Percentiles rank a stretch among this genome's conserved stretches.
These are phyloP conservation scores for Fusarium camptoceras DNA, from an alignment of 2,329 filamentous ascomycete species.

Conservation along the genomic window DNA sequence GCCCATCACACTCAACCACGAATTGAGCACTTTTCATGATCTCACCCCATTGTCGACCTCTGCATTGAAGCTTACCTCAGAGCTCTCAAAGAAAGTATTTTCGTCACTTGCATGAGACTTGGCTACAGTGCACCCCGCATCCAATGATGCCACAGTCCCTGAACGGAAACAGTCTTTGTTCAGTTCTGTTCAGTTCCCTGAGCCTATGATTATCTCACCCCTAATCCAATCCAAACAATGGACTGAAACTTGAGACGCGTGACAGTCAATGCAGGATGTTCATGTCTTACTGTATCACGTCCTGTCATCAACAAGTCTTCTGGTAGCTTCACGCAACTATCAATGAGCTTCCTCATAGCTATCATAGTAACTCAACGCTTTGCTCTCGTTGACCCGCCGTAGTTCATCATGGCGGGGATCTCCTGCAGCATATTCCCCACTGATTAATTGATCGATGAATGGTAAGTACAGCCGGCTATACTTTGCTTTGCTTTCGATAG, in stretches of 20 bases:
- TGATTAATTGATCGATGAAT: slow-evolving; percentile 41
- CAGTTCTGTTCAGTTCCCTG: slow-evolving; percentile 11
- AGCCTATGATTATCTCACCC: slow-evolving; percentile 7
- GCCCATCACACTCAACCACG: background rate
- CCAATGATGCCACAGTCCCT: slow-evolving; percentile 44
- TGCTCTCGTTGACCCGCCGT: slow-evolving; percentile 23
- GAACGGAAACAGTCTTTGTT: slow-evolving; percentile 26
- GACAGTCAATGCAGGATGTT: slow-evolving; percentile 8
- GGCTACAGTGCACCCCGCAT: slow-evolving; percentile 47
- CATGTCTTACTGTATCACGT: background rate
- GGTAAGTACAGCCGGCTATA: slow-evolving; percentile 14
- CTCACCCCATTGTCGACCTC: slow-evolving; percentile 19
- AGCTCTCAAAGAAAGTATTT: slow-evolving; percentile 15
- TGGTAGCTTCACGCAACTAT: background rate
- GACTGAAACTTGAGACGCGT: slow-evolving; percentile 22
- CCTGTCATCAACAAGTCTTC: background rate
- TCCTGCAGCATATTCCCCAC: slow-evolving; percentile 43
- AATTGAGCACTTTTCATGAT: slow-evolving; percentile 37
- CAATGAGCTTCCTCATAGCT: background rate
- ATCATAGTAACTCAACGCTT: slow-evolving; percentile 17
- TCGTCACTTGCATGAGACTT: slow-evolving; percentile 25
- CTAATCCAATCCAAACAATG: slow-evolving; percentile 1
- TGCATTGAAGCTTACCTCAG: slow-evolving; percentile 17
- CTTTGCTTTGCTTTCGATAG: slow-evolving; percentile 13
- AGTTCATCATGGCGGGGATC: slow-evolving; percentile 38